These are phyloP conservation scores for Cystofilobasidium bisporidii DNA, from an alignment of 768 basidiomycete genomes.

Conservation along the genomic window DNA sequence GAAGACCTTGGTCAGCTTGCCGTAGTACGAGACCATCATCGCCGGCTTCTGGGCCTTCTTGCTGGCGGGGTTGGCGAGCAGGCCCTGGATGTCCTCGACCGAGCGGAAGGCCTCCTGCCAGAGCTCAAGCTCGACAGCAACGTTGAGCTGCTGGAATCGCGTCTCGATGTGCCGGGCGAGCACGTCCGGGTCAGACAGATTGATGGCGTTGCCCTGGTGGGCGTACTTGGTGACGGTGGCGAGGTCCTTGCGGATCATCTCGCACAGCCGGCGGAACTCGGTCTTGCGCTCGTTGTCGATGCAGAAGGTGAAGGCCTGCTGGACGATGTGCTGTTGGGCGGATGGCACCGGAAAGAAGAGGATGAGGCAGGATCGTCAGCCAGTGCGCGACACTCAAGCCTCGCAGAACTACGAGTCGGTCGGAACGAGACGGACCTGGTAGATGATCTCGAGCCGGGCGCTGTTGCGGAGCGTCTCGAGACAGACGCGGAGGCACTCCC, in stretches of 20 bases:
- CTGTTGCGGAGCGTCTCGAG: constrained; percentile 95
- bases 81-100: constrained; percentile 93
- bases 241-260: constrained; percentile 89
- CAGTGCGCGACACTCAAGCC: neutral
- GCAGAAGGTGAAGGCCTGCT: constrained; percentile 96
- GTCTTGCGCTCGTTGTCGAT: constrained; percentile 85
- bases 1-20: constrained; percentile 94
- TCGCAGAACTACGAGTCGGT: neutral
- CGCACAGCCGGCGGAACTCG: constrained; percentile 92
- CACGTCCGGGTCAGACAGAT: constrained; percentile 87
- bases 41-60: constrained; percentile 84
- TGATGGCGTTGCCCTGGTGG: constrained; percentile 86
- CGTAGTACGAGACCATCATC: constrained; percentile 99
- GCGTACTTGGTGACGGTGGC: constrained; percentile 90
- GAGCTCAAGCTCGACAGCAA: constrained; percentile 92
- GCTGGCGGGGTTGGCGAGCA: constrained; percentile 59
- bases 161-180: constrained; percentile 93
- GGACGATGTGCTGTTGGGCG: constrained; percentile 72
- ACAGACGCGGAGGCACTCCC: constrained; percentile 94
- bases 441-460: constrained; percentile 78
- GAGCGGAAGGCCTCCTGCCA: constrained; percentile 99
- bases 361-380: neutral
- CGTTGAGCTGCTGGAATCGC: constrained; percentile 90
- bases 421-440: constrained; percentile 55
- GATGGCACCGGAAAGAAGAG: neutral